A percentile compares a stretch with the other conserved stretches of the same genome.
Evolutionary conservation across 208 protist genomes (phyloP).

Genomic region (Leishmania martiniquensis): DNA sequence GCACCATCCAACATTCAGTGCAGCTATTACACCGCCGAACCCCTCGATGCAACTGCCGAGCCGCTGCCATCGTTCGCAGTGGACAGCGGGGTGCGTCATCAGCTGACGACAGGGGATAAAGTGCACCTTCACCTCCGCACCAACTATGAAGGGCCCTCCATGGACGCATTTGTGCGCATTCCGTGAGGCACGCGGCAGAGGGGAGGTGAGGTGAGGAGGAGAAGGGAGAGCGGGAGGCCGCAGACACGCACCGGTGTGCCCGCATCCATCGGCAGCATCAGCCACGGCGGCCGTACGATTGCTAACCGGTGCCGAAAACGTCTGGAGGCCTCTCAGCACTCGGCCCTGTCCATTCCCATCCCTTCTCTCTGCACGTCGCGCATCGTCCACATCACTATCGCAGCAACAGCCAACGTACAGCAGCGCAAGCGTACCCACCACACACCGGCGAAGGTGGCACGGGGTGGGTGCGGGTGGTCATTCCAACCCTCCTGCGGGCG

Average conservation of each 20-base stretch:
- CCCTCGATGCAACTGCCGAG: neutral
- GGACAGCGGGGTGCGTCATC: slow-evolving; percentile 25
- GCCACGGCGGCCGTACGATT: neutral
- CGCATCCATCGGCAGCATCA: neutral
- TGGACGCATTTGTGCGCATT: slow-evolving; percentile 52
- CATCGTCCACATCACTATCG: neutral
- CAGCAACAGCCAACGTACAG: neutral
- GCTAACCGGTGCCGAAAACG: neutral
- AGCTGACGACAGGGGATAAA: slow-evolving; percentile 24
- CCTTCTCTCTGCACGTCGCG: neutral
- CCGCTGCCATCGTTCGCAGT: neutral
- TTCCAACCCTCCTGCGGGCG: neutral
- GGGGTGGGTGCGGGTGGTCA: no score
- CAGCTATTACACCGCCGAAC: slow-evolving; percentile 51
- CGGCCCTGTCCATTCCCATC: neutral
- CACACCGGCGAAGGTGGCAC: neutral
- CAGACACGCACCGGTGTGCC: neutral
- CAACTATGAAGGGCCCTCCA: slow-evolving; percentile 34
- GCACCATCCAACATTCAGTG: slow-evolving; percentile 48
- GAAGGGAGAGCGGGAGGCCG: neutral
- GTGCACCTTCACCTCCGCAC: slow-evolving; percentile 40
- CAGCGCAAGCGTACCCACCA: neutral
- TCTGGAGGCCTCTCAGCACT: neutral
- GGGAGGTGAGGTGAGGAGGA: neutral
- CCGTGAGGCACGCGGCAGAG: neutral